phyloP scores from a whole-genome alignment of 805 yeast species.

The Schizosaccharomyces osmophilus region DNA sequence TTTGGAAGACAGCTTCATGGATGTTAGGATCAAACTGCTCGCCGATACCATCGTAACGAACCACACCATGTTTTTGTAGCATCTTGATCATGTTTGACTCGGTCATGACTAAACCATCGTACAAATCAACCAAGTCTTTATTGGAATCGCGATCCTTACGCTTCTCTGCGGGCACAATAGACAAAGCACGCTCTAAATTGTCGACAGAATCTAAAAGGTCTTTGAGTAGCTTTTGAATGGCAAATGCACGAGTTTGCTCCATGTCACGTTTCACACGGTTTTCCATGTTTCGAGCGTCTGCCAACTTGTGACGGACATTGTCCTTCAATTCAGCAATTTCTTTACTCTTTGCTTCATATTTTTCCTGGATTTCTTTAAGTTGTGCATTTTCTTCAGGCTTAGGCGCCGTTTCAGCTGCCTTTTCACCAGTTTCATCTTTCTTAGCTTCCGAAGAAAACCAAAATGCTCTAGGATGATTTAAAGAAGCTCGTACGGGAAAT shows the following conservation, averaged over 20 bases:
- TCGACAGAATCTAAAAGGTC: constrained; percentile 76
- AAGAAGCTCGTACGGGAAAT: background rate
- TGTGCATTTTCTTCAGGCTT: constrained; percentile 11
- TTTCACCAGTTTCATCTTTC: constrained; percentile 3
- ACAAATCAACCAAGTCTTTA: constrained; percentile 44
- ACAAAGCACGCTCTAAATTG: constrained; percentile 69
- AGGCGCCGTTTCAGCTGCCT: constrained; percentile 6
- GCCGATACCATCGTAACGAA: constrained; percentile 60
- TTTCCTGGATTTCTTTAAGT: constrained; percentile 19
- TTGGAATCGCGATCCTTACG: constrained; percentile 21
- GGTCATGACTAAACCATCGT: constrained; percentile 80
- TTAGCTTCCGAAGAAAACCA: background rate
- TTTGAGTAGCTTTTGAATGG: constrained; percentile 73
- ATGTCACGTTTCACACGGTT: constrained; percentile 71
- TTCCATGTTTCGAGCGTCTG: constrained; percentile 82
- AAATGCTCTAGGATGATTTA: background rate
- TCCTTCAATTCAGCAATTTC: constrained; percentile 67
- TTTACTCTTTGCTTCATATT: constrained; percentile 27
- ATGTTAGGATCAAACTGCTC: constrained; percentile 71
- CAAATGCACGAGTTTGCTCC: constrained; percentile 70
- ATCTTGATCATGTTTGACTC: constrained; percentile 69
- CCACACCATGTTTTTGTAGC: constrained; percentile 51
- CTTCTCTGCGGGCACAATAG: constrained; percentile 24
- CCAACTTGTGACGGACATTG: constrained; percentile 56
- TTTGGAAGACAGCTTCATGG: constrained; percentile 82